Base-by-base conservation (phyloP, 495 filamentous ascomycete species). In the Neurospora hispaniola region DNA sequence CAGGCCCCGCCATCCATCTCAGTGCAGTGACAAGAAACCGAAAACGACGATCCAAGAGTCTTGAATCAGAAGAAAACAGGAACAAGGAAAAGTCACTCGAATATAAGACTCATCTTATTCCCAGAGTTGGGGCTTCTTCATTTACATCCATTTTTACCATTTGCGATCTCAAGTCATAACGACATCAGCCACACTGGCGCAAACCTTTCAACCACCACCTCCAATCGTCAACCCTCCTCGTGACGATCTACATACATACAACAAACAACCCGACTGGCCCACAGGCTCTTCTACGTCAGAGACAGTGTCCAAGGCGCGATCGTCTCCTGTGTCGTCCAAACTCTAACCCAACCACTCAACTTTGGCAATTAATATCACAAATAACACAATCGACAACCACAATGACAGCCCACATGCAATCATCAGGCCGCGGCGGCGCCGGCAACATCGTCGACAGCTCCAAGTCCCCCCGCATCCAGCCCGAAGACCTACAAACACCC, bases 371-470 rank as follows among this genome's bases (percentile, higher is more conserved):
- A 39, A 70, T 5, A 12, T 44, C 20, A 42, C 18, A 38, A 31
- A 9, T 16, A n/a, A 35, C 44, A 31, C 62, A 48, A 54, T 59
- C 40, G 59, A n/a, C 44, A 0, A 54, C 14, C 39, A 78, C 74
- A 69, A 81, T 81, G 82, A 78, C 81, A 54, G 72, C 73, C 20
- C 69, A 80, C 66, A 71, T 84, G 69, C 80, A 82, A 18, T 84
- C 85, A 9, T 83, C 83, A 43, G 87, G 87, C 69, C 84, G 87
- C 72, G 86, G 87, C 76, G 87, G 87, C 78, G 82, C 84, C 84
- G 93, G 93, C 75, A 97, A 97, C 84, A 92, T 95, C 75, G 86
- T 86, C 77, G 87, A 87, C 74, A 82, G 85, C 71, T 81, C 88
- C 75, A 84, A 84, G 74, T 81, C 82, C 46, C 77, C 85, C 12